Evolutionary conservation across 2,329 filamentous ascomycete genomes (phyloP), one percentile per base, ranked within the genome.

Genomic region (Stylonectria norvegica): DNA sequence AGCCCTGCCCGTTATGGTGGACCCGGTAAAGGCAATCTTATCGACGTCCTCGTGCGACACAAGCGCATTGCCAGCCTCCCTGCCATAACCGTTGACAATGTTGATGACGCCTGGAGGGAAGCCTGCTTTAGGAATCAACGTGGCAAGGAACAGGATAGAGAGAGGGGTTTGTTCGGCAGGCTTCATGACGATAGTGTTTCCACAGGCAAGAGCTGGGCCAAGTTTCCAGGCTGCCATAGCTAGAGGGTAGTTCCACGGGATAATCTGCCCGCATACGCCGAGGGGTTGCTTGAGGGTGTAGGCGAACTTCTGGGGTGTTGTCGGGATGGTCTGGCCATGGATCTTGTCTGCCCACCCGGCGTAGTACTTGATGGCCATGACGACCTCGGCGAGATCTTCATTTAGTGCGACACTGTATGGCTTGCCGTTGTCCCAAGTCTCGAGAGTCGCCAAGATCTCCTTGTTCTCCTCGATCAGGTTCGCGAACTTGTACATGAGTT

Each of bases 361-460:
- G 56, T 86, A 86, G 59, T 87, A 86, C 53, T 79, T 80, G 37
- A 81, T 67, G 5, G 47, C 37, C 22, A 18, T 34, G 10, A 41
- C 11, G 20, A 64, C 61, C 47, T 66, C 61, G 3, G 61, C 67
- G 5, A 89, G 53, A 56, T 89, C 85, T 34, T 83, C 82, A 20
- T 70, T 72, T 12, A 82, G 56, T 0, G 85, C 72, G 15, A 82
- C 78, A 6, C 65, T 64, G 61, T 84, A 86, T 3, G 83, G 80
- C 47, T 54, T 55, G 61, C 83, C 86, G 56, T 88, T 89, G 57
- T 90, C 85, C 85, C 85, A 89, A 0, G 86, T 85, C 65, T 91
- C 86, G 9, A 70, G 59, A 2, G 67, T 69, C 18, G 67, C 66
- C 5, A 71, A 53, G 0, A 52, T 37, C 37, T 69, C 68, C 33